Conservation (phyloP, 495 filamentous ascomycete genomes). For the Neurospora intermedia region DNA sequence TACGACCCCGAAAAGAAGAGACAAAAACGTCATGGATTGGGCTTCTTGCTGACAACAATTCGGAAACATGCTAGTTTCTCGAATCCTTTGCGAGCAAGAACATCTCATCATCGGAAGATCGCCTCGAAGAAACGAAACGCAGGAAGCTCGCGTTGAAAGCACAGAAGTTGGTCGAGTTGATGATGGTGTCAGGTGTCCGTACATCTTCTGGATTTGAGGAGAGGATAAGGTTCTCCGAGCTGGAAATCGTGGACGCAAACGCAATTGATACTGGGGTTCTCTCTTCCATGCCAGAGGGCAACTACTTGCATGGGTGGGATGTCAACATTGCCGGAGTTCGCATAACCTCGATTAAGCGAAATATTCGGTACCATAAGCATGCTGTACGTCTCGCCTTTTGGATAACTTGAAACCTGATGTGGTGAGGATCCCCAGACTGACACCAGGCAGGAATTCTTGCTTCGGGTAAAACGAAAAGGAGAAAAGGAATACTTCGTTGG, state of each 20-base stretch:
- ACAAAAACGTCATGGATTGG: background rate
- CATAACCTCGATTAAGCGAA: conserved; percentile 69
- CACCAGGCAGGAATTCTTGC: conserved; percentile 66
- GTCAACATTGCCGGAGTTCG: conserved; percentile 90
- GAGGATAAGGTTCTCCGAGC: conserved; percentile 86
- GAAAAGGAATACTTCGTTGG: conserved; percentile 67
- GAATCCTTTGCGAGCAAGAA: conserved; percentile 97
- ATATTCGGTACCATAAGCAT: conserved; percentile 83
- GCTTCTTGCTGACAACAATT: conserved; percentile 3
- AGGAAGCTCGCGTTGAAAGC: conserved; percentile 85
- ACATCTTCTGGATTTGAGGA: conserved; percentile 97
- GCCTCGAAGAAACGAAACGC: conserved; percentile 91
- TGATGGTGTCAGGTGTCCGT: conserved; percentile 97
- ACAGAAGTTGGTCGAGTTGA: conserved; percentile 89
- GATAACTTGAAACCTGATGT: background rate
- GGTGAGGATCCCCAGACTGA: conserved; percentile 9
- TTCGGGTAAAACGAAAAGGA: conserved; percentile 66
- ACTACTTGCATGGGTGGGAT: conserved; percentile 91
- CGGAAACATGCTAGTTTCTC: conserved; percentile 54
- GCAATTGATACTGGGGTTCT: conserved; percentile 83
- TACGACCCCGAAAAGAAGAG: background rate
- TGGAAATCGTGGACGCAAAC: conserved; percentile 89
- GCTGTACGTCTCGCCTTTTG: conserved; percentile 48
- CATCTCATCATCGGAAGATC: conserved; percentile 92
- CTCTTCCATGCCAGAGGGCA: conserved; percentile 76